A percentile compares a stretch with the other conserved stretches of the same genome.
Conservation (phyloP, 371 early-diverging fungal species). For the Saksenaea oblongispora region DNA sequence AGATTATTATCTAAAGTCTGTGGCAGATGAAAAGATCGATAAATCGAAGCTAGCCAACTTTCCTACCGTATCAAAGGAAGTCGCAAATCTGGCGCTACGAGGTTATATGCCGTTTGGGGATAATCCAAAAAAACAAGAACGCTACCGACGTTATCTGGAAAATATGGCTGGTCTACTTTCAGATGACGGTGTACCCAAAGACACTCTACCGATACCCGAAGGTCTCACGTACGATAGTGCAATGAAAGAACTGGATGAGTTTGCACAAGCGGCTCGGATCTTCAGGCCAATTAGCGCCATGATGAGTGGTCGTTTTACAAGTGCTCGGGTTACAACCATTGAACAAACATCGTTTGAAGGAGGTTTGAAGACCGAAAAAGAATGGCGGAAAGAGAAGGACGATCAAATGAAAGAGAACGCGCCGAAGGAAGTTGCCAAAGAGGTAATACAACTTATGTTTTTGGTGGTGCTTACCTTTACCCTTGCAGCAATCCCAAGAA, state of each 20-base stretch:
- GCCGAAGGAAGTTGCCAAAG: constrained; percentile 6
- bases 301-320: constrained; percentile 83
- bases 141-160: constrained; percentile 76
- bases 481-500: constrained; percentile 47
- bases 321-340: constrained; percentile 39
- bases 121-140: constrained; percentile 71
- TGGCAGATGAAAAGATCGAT: constrained; percentile 26
- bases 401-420: constrained; percentile 15
- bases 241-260: constrained; percentile 76
- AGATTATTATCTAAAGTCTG: constrained; percentile 52
- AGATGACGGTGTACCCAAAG: constrained; percentile 33
- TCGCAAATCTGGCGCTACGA: constrained; percentile 72
- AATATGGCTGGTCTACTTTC: constrained; percentile 57
- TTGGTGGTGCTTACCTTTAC: background rate
- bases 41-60: constrained; percentile 41
- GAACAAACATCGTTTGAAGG: constrained; percentile 46
- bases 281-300: constrained; percentile 74
- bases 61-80: constrained; percentile 61
- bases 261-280: constrained; percentile 81
- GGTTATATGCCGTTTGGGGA: constrained; percentile 89
- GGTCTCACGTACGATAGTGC: constrained; percentile 57
- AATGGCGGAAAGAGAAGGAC: constrained; percentile 47
- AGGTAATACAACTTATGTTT: constrained; percentile 14
- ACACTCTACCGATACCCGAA: constrained; percentile 42
- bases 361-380: constrained; percentile 53